Evolutionary conservation across 2,329 filamentous ascomycete species (phyloP), one percentile per base, ranked within the genome.

Genomic region (Paraconiothyrium brasiliense): DNA sequence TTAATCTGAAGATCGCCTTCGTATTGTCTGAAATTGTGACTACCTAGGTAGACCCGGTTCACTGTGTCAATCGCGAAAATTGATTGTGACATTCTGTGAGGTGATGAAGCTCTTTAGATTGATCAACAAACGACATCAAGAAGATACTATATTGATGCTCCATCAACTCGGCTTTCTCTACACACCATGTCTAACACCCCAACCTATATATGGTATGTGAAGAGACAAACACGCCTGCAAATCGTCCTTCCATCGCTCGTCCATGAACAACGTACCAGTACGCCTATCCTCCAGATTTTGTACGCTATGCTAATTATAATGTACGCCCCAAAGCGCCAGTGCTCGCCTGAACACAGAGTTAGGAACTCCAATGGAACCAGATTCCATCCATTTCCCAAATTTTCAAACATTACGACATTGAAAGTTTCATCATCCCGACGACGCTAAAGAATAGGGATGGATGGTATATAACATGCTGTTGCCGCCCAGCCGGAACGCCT

Each of bases 381-480:
- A 35, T 20, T 20, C 32, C 30, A 30, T 50, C 24, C 4, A 27
- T 7, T 1, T 22, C 50, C 22, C 20, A n/a, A 43, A 27, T 37
- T 37, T 44, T 43, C 10, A 47, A 47, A 47, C 41, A 56, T 47
- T 56, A 56, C 27, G 14, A 44, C 37, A 43, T 41, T 43, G 51
- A 44, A 41, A 44, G 11, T 13, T 14, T 27, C 20, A 8, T 30
- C 35, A 44, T 30, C 10, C 35, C 34, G 8, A 41, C 5, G 27
- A 24, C 41, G 22, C n/a, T 20, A 22, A 16, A 11, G 37, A 54
- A 37, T 14, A 60, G 59, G 48, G 58, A 62, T 52, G 51, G 52
- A 59, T 62, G 61, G 61, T 67, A 67, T 67, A 67, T 60, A 67
- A 60, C 57, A 68, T 68, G 64, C 58, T 58, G 52, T 22, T 14